Base-by-base conservation (phyloP, 192 early-diverging fungal species). In the Gonapodya prolifera region DNA sequence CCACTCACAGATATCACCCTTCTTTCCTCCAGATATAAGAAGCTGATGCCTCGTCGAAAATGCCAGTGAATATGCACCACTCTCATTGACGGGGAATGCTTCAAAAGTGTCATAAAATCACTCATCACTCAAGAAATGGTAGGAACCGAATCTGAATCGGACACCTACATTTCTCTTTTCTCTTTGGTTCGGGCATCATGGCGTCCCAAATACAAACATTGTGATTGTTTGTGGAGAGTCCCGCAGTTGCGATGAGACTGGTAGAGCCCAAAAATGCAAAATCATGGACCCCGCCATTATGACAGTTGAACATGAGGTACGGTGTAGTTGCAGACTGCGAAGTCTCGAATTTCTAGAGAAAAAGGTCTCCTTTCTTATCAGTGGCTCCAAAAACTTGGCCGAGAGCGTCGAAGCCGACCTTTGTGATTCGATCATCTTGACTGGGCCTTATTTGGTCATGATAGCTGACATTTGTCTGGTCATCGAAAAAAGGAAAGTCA, bases 171-270 rank as follows among this genome's bases (percentile, higher is more conserved):
- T 89, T 89, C n/a, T 92, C 83, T 34, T 84, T 80, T 13, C 87
- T 76, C 73, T 89, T 88, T 0, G 82, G 70, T n/a, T 85, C 77
- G 1, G 92, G 91, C n/a, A 95, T 75, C 1, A 95, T 78, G 1
- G 92, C 88, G 75, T 95, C 93, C 90, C 91, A 95, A 17, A 95
- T 79, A 23, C 86, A 91, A 1, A 95, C 82, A 80, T 94, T 90
- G 33, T 86, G 33, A 32, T 83, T 29, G 80, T 80, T 84, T 2
- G 84, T 77, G 1, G 92, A 91, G 0, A 88, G 85, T 13, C 92
- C 92, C 0, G 87, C 90, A 0, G 92, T 93, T 1, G 91, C 93
- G 1, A 95, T 70, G 31, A 94, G 76, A 75, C 86, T 91, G 75
- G 86, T 89, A 2, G 90, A 93, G 32, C 87, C 87, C 75, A 93